Evolutionary conservation across 768 basidiomycete genomes (phyloP).

Genomic region (Nevesoporus exiguus): DNA sequence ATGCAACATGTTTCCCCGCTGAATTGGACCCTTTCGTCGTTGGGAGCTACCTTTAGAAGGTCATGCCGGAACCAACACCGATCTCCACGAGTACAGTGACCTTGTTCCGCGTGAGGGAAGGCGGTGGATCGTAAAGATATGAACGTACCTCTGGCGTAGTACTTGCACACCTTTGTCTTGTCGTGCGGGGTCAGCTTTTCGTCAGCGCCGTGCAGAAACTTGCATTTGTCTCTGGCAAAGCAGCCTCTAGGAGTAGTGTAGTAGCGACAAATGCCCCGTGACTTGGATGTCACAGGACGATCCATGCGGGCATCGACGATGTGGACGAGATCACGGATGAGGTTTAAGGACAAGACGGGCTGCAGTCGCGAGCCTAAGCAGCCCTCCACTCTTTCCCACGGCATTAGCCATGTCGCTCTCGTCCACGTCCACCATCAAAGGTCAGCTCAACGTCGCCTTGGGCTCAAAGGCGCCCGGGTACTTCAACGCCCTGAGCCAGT

Average conservation of each 20-base stretch:
- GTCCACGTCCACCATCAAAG: conserved; percentile 70
- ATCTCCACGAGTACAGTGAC: conserved; percentile 67
- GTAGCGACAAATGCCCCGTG: conserved; percentile 70
- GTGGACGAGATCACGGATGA: conserved; percentile 2
- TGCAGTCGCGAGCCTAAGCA: not conserved
- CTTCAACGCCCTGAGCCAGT: conserved; percentile 61
- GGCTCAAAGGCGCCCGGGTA: conserved; percentile 60
- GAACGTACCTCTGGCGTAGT: conserved; percentile 53
- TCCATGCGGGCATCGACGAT: conserved; percentile 33
- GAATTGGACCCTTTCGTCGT: conserved; percentile 23
- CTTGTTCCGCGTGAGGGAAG: conserved; percentile 32
- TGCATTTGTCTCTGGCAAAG: conserved; percentile 65
- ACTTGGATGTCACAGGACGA: conserved; percentile 65
- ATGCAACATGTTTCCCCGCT: conserved; percentile 62
- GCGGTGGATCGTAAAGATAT: not conserved
- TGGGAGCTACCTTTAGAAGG: conserved; percentile 17
- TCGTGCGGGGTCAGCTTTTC: conserved; percentile 64
- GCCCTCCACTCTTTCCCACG: conserved; percentile 18
- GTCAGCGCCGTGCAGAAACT: conserved; percentile 65
- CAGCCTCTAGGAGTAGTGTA: conserved; percentile 65
- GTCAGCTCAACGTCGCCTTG: conserved; percentile 58
- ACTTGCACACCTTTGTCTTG: conserved; percentile 64
- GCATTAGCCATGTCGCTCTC: conserved; percentile 59
- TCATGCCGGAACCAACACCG: conserved; percentile 75
- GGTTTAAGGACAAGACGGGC: too few species aligned